phyloP scores from a whole-genome alignment of 2,329 filamentous ascomycete species.

The Cladophialophora carrionii region DNA sequence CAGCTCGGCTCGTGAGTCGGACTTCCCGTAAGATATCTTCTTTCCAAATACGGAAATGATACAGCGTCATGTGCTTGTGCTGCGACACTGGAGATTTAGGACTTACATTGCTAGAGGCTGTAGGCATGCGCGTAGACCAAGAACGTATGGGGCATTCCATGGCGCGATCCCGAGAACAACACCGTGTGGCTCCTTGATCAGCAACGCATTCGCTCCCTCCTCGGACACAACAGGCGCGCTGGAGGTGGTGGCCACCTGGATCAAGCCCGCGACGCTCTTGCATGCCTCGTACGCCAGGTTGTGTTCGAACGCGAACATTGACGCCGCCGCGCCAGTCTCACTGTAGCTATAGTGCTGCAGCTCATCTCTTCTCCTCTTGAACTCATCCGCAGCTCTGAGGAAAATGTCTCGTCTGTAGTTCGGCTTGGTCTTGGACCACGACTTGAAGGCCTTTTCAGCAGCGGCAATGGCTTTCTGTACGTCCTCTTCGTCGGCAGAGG shows the following conservation, averaged over 20 bases:
- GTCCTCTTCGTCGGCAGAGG: slow-evolving; percentile 60
- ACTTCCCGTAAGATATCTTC: neutral
- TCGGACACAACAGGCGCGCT: slow-evolving; percentile 53
- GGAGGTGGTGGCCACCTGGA: slow-evolving; percentile 45
- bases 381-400: slow-evolving; percentile 65
- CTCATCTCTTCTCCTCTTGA: slow-evolving; percentile 64
- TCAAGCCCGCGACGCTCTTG: slow-evolving; percentile 31
- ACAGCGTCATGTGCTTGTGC: neutral
- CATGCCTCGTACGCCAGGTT: slow-evolving; percentile 31
- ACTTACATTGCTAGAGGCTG: slow-evolving; percentile 62
- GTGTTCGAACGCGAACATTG: slow-evolving; percentile 43
- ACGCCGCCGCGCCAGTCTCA: slow-evolving; percentile 58
- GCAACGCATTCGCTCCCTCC: slow-evolving; percentile 62
- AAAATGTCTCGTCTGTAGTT: slow-evolving; percentile 69
- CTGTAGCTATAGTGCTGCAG: slow-evolving; percentile 62
- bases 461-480: slow-evolving; percentile 61
- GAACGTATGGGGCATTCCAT: slow-evolving; percentile 66
- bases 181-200: slow-evolving; percentile 76
- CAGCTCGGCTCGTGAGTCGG: neutral
- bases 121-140: slow-evolving; percentile 56
- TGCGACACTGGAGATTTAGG: neutral
- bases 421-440: slow-evolving; percentile 69
- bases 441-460: slow-evolving; percentile 68
- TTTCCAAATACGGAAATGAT: neutral
- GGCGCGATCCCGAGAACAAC: slow-evolving; percentile 79